A percentile compares a stretch with the other conserved stretches of the same genome.
Evolutionary conservation across 2,329 filamentous ascomycete genomes (phyloP).

Genomic region (Cadophora gregata): DNA sequence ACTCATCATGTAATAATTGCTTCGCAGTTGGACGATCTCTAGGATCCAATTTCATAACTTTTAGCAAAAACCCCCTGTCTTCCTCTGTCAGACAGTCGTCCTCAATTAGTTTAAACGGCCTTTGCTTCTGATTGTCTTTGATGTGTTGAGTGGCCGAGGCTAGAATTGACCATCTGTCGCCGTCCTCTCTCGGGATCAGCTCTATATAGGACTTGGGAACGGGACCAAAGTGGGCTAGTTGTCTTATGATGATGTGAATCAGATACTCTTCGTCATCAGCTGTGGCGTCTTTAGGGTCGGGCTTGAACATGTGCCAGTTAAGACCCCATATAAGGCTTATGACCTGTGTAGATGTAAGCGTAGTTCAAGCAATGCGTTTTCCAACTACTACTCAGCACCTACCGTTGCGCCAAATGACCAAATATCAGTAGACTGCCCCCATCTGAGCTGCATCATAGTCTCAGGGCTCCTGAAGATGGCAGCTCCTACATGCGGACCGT

Average conservation of each 20-base stretch:
- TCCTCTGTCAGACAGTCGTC: too few species aligned
- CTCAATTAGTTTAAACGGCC: slow-evolving; percentile 36
- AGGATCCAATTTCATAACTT: too few species aligned
- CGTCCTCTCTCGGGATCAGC: slow-evolving; percentile 36
- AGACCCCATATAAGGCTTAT: slow-evolving; percentile 41
- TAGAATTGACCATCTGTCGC: slow-evolving; percentile 34
- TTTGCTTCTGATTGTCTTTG: slow-evolving; percentile 37
- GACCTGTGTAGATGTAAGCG: slow-evolving; percentile 36
- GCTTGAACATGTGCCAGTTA: slow-evolving; percentile 39
- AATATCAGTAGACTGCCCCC: slow-evolving; percentile 48
- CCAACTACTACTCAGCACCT: slow-evolving; percentile 26
- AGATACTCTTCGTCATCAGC: slow-evolving; percentile 37
- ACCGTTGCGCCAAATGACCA: slow-evolving; percentile 49
- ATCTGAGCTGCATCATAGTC: slow-evolving; percentile 43
- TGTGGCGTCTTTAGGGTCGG: slow-evolving; percentile 37
- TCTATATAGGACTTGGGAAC: slow-evolving; percentile 36
- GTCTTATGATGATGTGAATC: slow-evolving; percentile 37
- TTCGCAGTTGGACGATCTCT: too few species aligned
- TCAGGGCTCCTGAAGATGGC: slow-evolving; percentile 49
- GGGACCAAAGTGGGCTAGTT: slow-evolving; percentile 37
- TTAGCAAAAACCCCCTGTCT: too few species aligned
- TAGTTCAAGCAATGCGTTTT: slow-evolving; percentile 24
- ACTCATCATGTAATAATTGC: too few species aligned
- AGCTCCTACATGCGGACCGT: slow-evolving; percentile 44
- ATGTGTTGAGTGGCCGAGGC: slow-evolving; percentile 33